These are phyloP conservation scores for Basipetospora chlamydospora DNA, from an alignment of 2,329 filamentous ascomycete genomes.

Conservation along the genomic window DNA sequence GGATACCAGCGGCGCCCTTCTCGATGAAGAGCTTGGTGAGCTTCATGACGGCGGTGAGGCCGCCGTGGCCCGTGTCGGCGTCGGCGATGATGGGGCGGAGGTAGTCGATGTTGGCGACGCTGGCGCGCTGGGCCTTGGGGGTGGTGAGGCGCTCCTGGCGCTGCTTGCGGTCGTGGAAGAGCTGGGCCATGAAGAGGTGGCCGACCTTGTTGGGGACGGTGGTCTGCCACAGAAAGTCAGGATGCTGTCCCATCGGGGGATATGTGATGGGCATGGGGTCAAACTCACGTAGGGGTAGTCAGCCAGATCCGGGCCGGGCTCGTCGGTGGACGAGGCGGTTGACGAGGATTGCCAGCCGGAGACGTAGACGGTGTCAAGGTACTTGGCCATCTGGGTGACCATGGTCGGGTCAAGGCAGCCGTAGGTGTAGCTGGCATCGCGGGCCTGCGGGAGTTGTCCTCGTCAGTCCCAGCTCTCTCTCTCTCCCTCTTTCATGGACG, in stretches of 20 bases:
- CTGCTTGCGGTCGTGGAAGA: constrained; percentile 99
- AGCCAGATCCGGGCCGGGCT: constrained; percentile 92
- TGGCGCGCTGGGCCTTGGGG: constrained; percentile 56
- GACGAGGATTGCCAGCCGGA: constrained; percentile 98
- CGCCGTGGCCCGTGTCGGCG: constrained; percentile 92
- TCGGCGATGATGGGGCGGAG: constrained; percentile 92
- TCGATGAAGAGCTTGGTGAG: constrained; percentile 96
- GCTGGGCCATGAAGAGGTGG: constrained; percentile 94
- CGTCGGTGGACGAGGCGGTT: constrained; percentile 85
- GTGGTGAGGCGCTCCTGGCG: constrained; percentile 79
- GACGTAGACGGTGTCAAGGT: constrained; percentile 95
- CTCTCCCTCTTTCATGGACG: background rate
- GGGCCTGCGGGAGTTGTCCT: constrained; percentile 37
- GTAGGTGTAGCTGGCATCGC: constrained; percentile 85
- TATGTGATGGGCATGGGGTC: no score
- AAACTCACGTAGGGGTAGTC: constrained; percentile 78
- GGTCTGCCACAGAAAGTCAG: no score
- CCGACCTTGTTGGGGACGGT: constrained; percentile 97
- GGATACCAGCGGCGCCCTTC: constrained; percentile 91
- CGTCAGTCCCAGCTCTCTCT: background rate
- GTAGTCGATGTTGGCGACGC: constrained; percentile 75
- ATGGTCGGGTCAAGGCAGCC: constrained; percentile 96
- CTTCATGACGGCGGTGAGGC: constrained; percentile 98
- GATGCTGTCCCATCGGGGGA: no score
- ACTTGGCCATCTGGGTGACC: constrained; percentile 99